Conservation (phyloP, 306 rosid genomes). For the Hylodesmum podocarpum region DNA sequence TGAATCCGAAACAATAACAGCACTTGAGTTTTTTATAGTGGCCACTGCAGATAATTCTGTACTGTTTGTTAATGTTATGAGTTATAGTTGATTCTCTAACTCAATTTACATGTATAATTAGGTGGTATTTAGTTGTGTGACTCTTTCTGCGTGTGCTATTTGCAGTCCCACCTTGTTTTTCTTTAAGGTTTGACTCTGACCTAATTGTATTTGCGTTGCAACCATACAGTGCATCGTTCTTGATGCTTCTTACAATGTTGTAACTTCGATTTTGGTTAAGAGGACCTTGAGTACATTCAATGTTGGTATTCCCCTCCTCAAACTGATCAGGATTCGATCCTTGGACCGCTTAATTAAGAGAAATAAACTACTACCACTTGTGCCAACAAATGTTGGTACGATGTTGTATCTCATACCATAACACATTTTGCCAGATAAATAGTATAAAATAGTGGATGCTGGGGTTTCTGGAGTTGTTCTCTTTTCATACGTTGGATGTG, state of each 20-base stretch:
- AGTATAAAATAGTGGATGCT: not conserved
- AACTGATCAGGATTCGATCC: too few species aligned
- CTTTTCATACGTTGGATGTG: conserved; percentile 5
- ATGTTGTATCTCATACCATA: not conserved
- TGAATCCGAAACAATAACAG: not conserved
- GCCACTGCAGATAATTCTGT: conserved; percentile 6
- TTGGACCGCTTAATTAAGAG: too few species aligned
- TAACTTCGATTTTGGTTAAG: too few species aligned
- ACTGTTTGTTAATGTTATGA: not conserved
- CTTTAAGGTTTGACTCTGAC: not conserved
- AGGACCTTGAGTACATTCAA: too few species aligned
- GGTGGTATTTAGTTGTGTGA: not conserved
- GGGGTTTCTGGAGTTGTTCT: not conserved
- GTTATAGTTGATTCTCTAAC: not conserved
- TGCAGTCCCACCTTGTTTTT: not conserved
- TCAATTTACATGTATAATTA: not conserved
- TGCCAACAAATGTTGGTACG: too few species aligned
- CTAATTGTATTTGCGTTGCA: not conserved
- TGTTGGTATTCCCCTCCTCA: too few species aligned
- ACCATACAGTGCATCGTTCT: not conserved
- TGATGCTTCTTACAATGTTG: conserved; percentile 13
- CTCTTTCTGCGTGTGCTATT: not conserved
- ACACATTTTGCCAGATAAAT: not conserved
- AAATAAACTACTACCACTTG: too few species aligned
- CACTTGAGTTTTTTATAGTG: not conserved